Evolutionary conservation across 495 filamentous ascomycete species (phyloP), one percentile per base, ranked within the genome.

Genomic region (Sabuloglossum arenarium): DNA sequence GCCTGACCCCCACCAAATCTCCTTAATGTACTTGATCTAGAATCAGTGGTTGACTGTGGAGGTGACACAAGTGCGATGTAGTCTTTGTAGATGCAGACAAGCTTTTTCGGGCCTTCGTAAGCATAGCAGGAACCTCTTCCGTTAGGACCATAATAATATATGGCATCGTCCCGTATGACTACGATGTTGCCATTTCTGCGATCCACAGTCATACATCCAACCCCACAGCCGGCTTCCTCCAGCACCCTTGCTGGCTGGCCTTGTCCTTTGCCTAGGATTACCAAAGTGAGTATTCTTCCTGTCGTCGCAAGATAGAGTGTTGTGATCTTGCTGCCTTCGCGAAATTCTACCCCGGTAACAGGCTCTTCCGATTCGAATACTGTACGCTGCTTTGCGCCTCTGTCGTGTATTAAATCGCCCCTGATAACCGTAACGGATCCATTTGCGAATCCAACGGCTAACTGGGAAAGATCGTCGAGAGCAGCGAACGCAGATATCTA

Each of bases 311-410:
- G 83, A 65, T 93, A 98, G 0, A 98, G 76, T 0, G 85, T 86
- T 0, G 81, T 89, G 53, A 76, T 62, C 53, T 69, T 78, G 1
- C 66, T 67, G 9, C 80, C 80, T 56, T 81, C 77, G 29, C 78
- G 73, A 59, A 93, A 79, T 55, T 86, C 84, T 23, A 95, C 81
- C 4, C 88, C 91, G 0, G 91, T 98, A 37, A 98, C 82, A 0
- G 91, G 91, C 61, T 98, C 91, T 61, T 97, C 88, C 1, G 89
- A 94, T 63, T 96, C 91, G 68, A 94, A 93, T 28, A 98, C 88
- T 28, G 90, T 90, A 24, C 93, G 79, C 66, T 98, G 91, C 65
- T 88, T 89, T 34, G 91, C 85, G n/a, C 91, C 91, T 58, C 88
- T 79, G 66, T 97, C 93, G 66, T 97, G 86, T 58, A 98, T 88